phyloP scores from a whole-genome alignment of 2,329 filamentous ascomycete species.

The Xylariaceae sp. region DNA sequence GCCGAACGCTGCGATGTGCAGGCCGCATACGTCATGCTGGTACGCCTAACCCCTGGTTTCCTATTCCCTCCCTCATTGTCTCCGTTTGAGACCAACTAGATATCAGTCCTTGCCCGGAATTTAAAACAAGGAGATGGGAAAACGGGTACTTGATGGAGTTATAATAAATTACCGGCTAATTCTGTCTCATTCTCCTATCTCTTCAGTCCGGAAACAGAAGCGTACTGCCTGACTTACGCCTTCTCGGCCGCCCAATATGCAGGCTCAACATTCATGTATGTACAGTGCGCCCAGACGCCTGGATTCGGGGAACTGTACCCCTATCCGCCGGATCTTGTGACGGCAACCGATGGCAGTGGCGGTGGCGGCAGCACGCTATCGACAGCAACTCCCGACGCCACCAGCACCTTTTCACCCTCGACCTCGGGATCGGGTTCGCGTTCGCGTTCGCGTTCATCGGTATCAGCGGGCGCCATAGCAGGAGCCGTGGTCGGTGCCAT shows the following conservation, averaged over 20 bases:
- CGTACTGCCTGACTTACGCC: conserved; percentile 25
- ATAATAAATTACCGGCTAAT: too few relatives aligned
- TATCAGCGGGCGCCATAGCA: conserved; percentile 6
- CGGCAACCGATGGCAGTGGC: conserved; percentile 7
- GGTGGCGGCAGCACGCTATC: too few relatives aligned
- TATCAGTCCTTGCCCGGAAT: too few relatives aligned
- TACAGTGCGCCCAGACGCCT: conserved; percentile 22
- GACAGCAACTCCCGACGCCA: not conserved
- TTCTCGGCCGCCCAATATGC: conserved; percentile 19
- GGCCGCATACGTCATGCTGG: conserved; percentile 28
- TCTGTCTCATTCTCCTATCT: too few relatives aligned
- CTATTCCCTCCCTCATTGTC: not conserved
- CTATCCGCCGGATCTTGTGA: conserved; percentile 22
- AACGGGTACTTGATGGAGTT: too few relatives aligned
- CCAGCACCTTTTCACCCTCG: not conserved
- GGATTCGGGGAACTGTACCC: conserved; percentile 26
- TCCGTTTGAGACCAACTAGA: not conserved
- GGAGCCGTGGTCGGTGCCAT: conserved; percentile 7
- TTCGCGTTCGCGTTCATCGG: too few relatives aligned
- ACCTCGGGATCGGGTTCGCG: too few relatives aligned
- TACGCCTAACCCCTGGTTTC: conserved; percentile 14
- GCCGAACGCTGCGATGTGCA: conserved; percentile 17
- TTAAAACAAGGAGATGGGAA: too few relatives aligned
- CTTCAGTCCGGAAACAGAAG: conserved; percentile 19
- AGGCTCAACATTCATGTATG: conserved; percentile 22